Base-by-base conservation (phyloP, 2,329 filamentous ascomycete species). In the Trichoderma harzianum region DNA sequence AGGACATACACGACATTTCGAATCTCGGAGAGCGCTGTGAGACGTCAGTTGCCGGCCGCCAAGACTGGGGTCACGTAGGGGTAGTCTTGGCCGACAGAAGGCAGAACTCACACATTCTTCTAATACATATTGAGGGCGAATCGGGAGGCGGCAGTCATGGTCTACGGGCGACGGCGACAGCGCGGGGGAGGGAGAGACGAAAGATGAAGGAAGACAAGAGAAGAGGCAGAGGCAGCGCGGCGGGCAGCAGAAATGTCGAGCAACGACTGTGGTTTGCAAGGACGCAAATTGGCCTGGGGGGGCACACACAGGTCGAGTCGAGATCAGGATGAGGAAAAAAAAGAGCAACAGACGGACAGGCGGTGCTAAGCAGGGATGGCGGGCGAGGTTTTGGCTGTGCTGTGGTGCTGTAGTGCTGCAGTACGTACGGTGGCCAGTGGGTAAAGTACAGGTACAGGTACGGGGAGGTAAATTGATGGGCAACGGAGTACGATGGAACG, bases 1-100 rank as follows among this genome's bases (percentile, higher is more conserved):
- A 70, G 53, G 53, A 71, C 69, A 58, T 85, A 85, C 84, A 86
- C 82, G 80, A 82, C 83, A 84, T 86, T 86, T 82, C 82, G 82
- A 80, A 86, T 82, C 80, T 84, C 81, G 79, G 80, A 80, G 79
- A 85, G 83, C 80, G 84, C 84, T 85, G 78, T 76, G 72, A 78
- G 74, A 79, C 75, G 78, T 80, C 77, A 82, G 81, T 78, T 76
- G 72, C 74, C 73, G 74, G 73, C 75, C 78, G 79, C 73, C 72
- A 72, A 73, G 70, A 72, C 61, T 36, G 53, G 65, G 65, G 70
- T 61, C 53, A 69, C 63, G 64, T 66, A 64, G 55, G 67, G 58
- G 67, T 28, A 70, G 51, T n/a, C 69, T 74, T 72, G 74, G 72
- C 70, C 65, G 61, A 64, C 58, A 57, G 30, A 26, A 68, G 60